Evolutionary conservation across 805 yeast genomes (phyloP), one percentile per base, ranked within the genome.

Genomic region (Phaffomyces thermotolerans): DNA sequence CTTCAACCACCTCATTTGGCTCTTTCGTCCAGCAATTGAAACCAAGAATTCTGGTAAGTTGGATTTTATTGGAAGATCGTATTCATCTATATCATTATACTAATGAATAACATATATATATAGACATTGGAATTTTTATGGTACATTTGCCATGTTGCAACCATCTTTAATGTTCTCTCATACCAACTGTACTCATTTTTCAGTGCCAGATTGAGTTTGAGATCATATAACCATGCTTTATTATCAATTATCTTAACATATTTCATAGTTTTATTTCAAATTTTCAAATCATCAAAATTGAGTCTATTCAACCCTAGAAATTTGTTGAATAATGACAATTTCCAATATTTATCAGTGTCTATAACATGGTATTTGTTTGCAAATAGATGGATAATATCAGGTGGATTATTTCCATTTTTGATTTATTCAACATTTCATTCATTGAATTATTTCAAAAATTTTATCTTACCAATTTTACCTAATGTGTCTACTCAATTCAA

Each of bases 361-460:
- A 32, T 66, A 56, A 53, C 64, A 56, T 66, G 60, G 57, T 62
- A 71, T 66, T 61, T 78, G 67, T 34, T 71, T 64, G 50, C 71
- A 51, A 52, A 67, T 58, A 52, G 64, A 61, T 51, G 57, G 63
- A 53, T 69, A 49, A 57, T 75, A 32, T 55, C 67, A 6, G 76
- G 75, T 47, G 69, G 79, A 4, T 63, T 79, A 46, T 68, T 78
- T 49, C 80, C 88, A 25, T 82, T 81, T 54, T 69, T 74, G 15
- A 71, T 81, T 40, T 83, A 72, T 60, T 79, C 87, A 6, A 47
- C 74, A 3, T 82, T 81, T 70, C 89, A 83, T 63, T 73, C 77
- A 6, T 67, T 80, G 54, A 71, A 74, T 36, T 83, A 81, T 61
- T 62, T 74, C 52, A 78, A 75, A 56, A 70, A 72, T 40, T 67